phyloP scores from a whole-genome alignment of 768 basidiomycete genomes.

The Gymnopilus junonius region DNA sequence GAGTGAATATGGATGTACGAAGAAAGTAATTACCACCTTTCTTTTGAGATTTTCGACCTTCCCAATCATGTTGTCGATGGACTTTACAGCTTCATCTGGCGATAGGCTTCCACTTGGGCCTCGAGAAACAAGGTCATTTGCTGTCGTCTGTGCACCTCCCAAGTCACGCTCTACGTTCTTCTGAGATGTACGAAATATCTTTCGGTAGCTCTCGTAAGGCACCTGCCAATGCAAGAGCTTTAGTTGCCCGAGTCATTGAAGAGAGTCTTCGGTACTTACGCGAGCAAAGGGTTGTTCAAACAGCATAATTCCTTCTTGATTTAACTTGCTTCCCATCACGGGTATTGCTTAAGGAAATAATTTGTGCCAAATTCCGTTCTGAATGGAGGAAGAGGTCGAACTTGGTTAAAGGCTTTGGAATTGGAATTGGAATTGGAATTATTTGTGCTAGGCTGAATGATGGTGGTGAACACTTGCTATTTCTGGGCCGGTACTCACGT shows the following conservation, averaged over 20 bases:
- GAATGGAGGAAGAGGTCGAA: too few relatives aligned
- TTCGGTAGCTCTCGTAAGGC: conserved; percentile 88
- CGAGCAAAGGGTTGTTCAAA: conserved; percentile 86
- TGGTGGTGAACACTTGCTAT: not conserved
- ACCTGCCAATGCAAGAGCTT: conserved; percentile 51
- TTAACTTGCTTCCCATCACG: conserved; percentile 58
- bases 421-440: not conserved
- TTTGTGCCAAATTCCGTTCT: too few relatives aligned
- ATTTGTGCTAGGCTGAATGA: too few relatives aligned
- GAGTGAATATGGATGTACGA: not conserved
- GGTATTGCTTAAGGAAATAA: too few relatives aligned
- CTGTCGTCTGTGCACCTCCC: conserved; percentile 55
- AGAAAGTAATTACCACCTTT: conserved; percentile 61
- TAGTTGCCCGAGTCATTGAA: not conserved
- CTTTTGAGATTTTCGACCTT: conserved; percentile 82
- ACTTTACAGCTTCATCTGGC: conserved; percentile 57
- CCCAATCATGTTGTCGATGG: conserved; percentile 77
- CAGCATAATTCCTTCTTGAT: conserved; percentile 73
- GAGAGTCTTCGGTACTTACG: conserved; percentile 41
- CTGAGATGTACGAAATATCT: conserved; percentile 84
- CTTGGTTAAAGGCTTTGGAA: too few relatives aligned
- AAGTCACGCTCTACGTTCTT: conserved; percentile 83
- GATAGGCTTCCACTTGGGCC: conserved; percentile 40
- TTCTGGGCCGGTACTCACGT: not conserved
- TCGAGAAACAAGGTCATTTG: conserved; percentile 63